Base-by-base conservation (phyloP, 306 rosid genomes). In the Cercis canadensis region DNA sequence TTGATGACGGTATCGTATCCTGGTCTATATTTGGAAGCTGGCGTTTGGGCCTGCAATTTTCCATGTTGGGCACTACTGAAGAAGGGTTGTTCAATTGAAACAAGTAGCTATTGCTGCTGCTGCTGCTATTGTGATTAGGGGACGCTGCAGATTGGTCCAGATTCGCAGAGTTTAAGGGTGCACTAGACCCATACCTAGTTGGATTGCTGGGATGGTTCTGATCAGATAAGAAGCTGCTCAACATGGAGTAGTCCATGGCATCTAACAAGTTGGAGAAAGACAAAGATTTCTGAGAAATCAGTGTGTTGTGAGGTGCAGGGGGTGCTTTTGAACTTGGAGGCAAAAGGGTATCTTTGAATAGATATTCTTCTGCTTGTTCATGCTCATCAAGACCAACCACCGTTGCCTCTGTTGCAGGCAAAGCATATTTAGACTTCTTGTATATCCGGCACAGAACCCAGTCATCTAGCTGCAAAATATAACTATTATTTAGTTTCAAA, bases 401-500 rank as follows among this genome's bases (percentile, higher is more conserved):
- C 37, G 61, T 19, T 37, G 66, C 43, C 44, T 80, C 85, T 3
- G 88, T 57, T 50, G 81, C 62, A 45, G 84, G 45, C 69, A 70
- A 10, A 18, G 68, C 39, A 36, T 44, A 73, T 54, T 75, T 81
- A n/a, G 88, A 79, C 47, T 81, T 86, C 61, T 73, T 83, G 81
- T 86, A 86, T 61, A 86, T 86, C 16, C 91, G 79, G 60, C 91
- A 86, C 12, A 86, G 69, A 7, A 86, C 91, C 88, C 86, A 86
- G 8, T 86, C 85, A 59, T 86, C 91, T 46, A 86, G 52, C 91
- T 86, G 84, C 77, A 53, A 31, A 49, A 36, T 6, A 24, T 24
- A 24, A 24, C 29, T 24, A 24, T 3, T 1, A 24, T 1, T 24
- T 17, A 49, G 58, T 47, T 47, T 15, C 46, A 10, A 24, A 24